Conservation (phyloP, 2,329 filamentous ascomycete species). For the Samsoniella hepiali region DNA sequence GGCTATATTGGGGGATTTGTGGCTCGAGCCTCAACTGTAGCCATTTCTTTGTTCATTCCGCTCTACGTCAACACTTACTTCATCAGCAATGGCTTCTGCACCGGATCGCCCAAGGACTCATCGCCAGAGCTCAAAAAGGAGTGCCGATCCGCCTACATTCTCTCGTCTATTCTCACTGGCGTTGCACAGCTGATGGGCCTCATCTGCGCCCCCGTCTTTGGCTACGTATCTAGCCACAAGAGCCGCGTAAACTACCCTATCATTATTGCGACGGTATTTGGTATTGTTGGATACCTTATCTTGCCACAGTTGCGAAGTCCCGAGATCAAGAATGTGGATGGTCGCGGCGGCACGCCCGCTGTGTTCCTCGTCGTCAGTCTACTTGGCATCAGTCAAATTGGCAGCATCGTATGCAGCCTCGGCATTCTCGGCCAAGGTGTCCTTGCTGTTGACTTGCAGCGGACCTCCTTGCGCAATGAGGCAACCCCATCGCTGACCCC, state of each 20-base stretch:
- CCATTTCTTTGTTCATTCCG: constrained; percentile 91
- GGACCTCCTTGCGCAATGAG: constrained; percentile 24
- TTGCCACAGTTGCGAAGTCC: constrained; percentile 78
- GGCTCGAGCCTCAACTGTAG: constrained; percentile 88
- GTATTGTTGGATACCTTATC: constrained; percentile 71
- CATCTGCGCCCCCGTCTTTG: constrained; percentile 80
- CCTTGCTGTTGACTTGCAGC: constrained; percentile 48
- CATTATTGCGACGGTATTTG: constrained; percentile 66
- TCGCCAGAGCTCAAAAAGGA: constrained; percentile 76
- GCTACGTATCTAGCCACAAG: constrained; percentile 72
- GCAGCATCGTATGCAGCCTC: constrained; percentile 93
- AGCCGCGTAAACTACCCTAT: constrained; percentile 69
- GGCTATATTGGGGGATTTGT: constrained; percentile 95
- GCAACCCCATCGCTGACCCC: constrained; percentile 28
- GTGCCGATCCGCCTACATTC: constrained; percentile 81
- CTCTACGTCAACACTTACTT: constrained; percentile 91
- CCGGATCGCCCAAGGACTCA: constrained; percentile 59
- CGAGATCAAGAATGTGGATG: constrained; percentile 62
- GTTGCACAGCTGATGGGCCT: constrained; percentile 85
- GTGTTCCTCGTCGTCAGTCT: constrained; percentile 77
- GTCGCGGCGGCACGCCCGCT: constrained; percentile 61
- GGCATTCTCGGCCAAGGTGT: constrained; percentile 81
- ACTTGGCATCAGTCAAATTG: constrained; percentile 91
- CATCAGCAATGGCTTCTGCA: constrained; percentile 75
- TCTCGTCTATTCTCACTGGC: constrained; percentile 83